These are phyloP conservation scores for Geosmithia putterillii DNA, from an alignment of 2,329 filamentous ascomycete species.

Conservation along the genomic window DNA sequence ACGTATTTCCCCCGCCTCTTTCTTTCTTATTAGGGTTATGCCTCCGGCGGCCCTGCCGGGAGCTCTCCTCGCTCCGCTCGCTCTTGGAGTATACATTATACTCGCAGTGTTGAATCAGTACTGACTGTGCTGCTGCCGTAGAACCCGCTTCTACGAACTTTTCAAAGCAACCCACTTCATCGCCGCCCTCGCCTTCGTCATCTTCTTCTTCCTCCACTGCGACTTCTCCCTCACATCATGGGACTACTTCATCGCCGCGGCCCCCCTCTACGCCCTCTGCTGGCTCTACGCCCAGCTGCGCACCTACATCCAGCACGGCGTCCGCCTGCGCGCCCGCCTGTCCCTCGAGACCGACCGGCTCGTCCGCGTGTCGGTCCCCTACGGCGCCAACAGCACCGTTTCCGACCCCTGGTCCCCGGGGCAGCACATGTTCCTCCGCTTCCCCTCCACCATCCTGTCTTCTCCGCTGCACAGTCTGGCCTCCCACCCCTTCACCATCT, in stretches of 20 bases:
- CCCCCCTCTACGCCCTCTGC: constrained; percentile 30
- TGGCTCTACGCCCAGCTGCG: constrained; percentile 29
- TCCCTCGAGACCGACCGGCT: constrained; percentile 20
- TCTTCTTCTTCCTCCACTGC: constrained; percentile 51
- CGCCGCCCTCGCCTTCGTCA: constrained; percentile 37
- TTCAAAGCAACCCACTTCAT: constrained; percentile 46
- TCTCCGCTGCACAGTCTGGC: constrained; percentile 30
- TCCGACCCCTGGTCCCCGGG: constrained; percentile 33
- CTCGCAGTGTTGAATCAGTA: neutral
- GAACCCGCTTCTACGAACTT: constrained; percentile 44
- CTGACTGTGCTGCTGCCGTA: constrained; percentile 9
- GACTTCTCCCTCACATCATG: constrained; percentile 41
- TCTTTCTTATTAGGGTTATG: neutral
- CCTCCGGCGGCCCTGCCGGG: no score
- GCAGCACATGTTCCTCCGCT: constrained; percentile 44
- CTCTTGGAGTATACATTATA: no score
- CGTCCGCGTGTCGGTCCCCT: constrained; percentile 27
- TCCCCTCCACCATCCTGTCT: constrained; percentile 23
- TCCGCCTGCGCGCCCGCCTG: constrained; percentile 27
- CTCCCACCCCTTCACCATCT: constrained; percentile 42
- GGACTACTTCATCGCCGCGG: constrained; percentile 50
- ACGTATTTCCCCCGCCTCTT: constrained; percentile 5
- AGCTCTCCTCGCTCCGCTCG: no score
- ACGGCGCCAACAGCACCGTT: no score
- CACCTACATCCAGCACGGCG: constrained; percentile 37